Base-by-base conservation (phyloP, 139 green algal genomes). In the Nannochloris sp. region DNA sequence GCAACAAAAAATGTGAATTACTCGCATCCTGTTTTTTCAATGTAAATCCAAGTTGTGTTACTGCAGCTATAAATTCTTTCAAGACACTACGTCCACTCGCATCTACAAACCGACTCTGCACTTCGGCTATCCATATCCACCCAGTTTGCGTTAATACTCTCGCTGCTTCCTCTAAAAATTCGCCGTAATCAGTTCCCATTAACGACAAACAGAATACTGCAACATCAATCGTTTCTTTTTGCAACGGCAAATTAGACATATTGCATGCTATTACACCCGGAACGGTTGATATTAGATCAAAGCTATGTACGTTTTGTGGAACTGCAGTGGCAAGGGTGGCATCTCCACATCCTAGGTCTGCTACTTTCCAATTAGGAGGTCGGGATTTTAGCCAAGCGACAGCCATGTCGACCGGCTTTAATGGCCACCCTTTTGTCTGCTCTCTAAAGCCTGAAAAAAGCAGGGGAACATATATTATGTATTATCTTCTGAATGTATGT, bases 311-410 rank as follows among this genome's bases (percentile, higher is more conserved):
- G 13, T 46, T 71, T 71, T 93, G 81, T 48, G 72, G 29, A 42
- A 81, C 80, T 7, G 27, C 68, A 32, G 60, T 55, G 2, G 86
- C 87, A 39, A 97, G 78, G 70, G 77, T 57, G 4, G 90, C 90
- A 54, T 98, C 89, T 0, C 93, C 93, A 67, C 93, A 99, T 4
- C 93, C 93, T 73, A 97, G 95, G 76, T 99, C 93, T 0, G 87
- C 92, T 24, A 96, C 88, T 15, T 77, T 69, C 56, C 65, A 61
- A 14, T 45, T 23, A 25, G 59, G 2, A 3, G 80, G 70, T 29
- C 10, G 30, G 23, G 14, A 13, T 19, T 30, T 29, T 25, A 97
- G 67, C 82, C 83, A 96, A 24, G 33, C 23, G 4, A 87, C 76
- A 25, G 84, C 84, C 25, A 82, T 61, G 37, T 97, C 84, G 33